Percentiles rank a stretch among this genome's conserved stretches.
These are phyloP conservation scores for Linnemannia zychae DNA, from an alignment of 192 early-diverging fungal species.

Conservation along the genomic window DNA sequence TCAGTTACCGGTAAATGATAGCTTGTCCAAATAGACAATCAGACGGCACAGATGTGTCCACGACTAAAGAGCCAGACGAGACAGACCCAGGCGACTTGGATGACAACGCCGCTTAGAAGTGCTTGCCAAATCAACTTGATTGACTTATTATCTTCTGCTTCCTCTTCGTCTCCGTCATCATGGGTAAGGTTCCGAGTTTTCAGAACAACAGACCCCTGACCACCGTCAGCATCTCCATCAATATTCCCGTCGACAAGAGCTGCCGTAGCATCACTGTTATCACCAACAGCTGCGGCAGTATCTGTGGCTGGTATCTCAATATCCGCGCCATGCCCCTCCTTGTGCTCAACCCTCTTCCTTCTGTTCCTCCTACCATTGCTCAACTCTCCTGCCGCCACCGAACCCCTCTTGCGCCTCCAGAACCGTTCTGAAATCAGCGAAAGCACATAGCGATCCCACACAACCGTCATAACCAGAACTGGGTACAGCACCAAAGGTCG, in stretches of 20 bases:
- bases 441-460: constrained; percentile 46
- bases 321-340: background rate
- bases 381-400: too few species aligned
- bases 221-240: background rate
- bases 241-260: background rate
- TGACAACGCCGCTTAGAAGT: constrained; percentile 15
- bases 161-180: background rate
- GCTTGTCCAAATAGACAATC: too few species aligned
- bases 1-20: too few species aligned
- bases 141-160: background rate
- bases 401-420: background rate
- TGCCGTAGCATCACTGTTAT: background rate
- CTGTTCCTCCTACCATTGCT: background rate
- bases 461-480: constrained; percentile 23
- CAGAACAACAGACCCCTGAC: background rate
- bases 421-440: constrained; percentile 17
- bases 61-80: constrained; percentile 38
- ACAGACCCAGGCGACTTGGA: constrained; percentile 37
- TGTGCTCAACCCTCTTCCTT: background rate
- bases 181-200: background rate
- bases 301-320: background rate
- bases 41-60: constrained; percentile 27
- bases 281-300: background rate
- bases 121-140: constrained; percentile 42
- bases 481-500: constrained; percentile 44